A percentile compares a stretch with the other conserved stretches of the same genome.
These are phyloP conservation scores for Quercus lobata DNA, from an alignment of 331 rosid species.

Conservation along the genomic window DNA sequence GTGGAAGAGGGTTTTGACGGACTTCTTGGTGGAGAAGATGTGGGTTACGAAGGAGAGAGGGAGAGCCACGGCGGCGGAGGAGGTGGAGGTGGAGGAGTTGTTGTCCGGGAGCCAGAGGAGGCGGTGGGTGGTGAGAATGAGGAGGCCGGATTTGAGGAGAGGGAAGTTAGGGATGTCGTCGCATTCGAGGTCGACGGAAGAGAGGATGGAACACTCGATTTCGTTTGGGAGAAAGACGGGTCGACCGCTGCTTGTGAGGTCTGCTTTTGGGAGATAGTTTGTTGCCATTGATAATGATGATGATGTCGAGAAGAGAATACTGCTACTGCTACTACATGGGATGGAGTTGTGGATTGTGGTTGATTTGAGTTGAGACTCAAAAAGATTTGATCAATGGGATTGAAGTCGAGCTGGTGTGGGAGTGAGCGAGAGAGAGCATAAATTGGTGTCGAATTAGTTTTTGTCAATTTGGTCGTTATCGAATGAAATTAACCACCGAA, in stretches of 20 bases:
- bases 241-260: conserved; percentile 74
- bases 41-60: conserved; percentile 58
- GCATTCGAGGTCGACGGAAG: conserved; percentile 75
- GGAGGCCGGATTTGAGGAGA: conserved; percentile 72
- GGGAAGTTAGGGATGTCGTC: conserved; percentile 66
- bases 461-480: no score
- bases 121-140: conserved; percentile 86
- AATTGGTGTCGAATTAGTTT: no score
- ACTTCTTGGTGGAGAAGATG: conserved; percentile 67
- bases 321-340: no score
- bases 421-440: no score
- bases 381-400: no score
- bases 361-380: no score
- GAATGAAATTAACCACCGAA: no score
- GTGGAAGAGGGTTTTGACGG: conserved; percentile 67
- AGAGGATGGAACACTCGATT: conserved; percentile 71
- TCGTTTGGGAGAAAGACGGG: conserved; percentile 70
- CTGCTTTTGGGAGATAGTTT: conserved; percentile 52
- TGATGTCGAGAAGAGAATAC: no score
- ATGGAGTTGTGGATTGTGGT: no score
- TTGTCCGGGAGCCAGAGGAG: conserved; percentile 67
- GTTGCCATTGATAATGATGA: conserved; percentile 34
- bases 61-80: conserved; percentile 31
- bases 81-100: conserved; percentile 4
- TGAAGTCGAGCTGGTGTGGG: no score